Base-by-base conservation (phyloP, 768 basidiomycete species). In the Tricholomella constricta region DNA sequence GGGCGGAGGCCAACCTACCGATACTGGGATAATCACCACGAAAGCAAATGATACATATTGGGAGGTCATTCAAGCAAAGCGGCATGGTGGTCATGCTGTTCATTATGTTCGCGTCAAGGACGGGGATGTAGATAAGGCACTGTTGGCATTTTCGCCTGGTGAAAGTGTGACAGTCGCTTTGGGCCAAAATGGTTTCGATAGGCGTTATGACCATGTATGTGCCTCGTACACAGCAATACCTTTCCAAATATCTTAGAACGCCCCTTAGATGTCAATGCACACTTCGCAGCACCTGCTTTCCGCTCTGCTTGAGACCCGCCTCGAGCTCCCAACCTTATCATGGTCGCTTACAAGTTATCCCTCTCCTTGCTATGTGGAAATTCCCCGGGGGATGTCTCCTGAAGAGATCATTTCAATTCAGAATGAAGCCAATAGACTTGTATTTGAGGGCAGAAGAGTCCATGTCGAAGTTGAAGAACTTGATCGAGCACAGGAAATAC, bases 241-340 rank as follows among this genome's bases (percentile, higher is more conserved):
- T 9, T n/a, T 20, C 45, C 20, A 6, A 43, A 22, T 20, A 22
- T 40, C 29, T 32, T 1, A 45, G 25, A 15, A 34, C 38, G n/a
- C 9, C 9, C 9, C 17, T 25, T 59, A 90, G 87, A 89, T 89
- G 86, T 81, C 84, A 14, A 83, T 90, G 81, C 91, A 94, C 67
- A 91, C 90, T 1, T 86, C 87, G 0, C 91, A 93, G 62, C 91
- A 92, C 56, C 76, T 91, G 38, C 79, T 93, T 20, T 91, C 90
- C 12, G 89, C 90, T 0, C 75, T 91, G n/a, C 75, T 93, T 4
- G 89, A 92, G 62, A 74, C 77, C 20, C 72, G 70, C 3, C 74
- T 89, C 34, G 68, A 80, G 27, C 73, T 91, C 23, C 82, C 83
- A 6, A 93, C 91, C 2, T 77, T 91, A 19, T 86, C 87, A 2